These are phyloP conservation scores for Udeniomyces megalosporus DNA, from an alignment of 768 basidiomycete species.

Conservation along the genomic window DNA sequence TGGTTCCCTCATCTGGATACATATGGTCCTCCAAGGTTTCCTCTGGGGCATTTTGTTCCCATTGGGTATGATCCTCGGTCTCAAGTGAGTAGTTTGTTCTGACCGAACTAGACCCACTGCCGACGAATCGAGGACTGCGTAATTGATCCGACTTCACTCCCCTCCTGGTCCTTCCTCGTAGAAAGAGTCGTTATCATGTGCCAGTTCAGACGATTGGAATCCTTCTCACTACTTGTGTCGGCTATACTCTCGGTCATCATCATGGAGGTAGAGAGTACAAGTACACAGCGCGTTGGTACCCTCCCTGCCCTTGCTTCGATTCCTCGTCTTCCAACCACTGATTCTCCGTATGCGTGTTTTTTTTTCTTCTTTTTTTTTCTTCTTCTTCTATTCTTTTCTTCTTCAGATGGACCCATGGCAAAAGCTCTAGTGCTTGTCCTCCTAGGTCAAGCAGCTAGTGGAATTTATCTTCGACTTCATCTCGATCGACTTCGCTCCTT, in stretches of 20 bases:
- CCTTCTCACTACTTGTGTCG: not conserved
- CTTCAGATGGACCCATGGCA: constrained; percentile 49
- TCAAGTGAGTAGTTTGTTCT: constrained; percentile 5
- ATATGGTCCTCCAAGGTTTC: not conserved
- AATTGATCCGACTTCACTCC: no score
- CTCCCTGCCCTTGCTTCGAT: not conserved
- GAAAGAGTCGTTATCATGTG: no score
- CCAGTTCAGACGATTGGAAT: not conserved
- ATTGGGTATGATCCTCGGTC: constrained; percentile 10
- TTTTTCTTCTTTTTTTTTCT: not conserved
- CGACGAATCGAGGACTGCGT: no score
- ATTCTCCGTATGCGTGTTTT: not conserved
- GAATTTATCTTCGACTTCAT: constrained; percentile 83
- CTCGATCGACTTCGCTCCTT: constrained; percentile 36
- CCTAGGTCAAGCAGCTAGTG: constrained; percentile 45
- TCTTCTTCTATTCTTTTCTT: not conserved
- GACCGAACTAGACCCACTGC: no score
- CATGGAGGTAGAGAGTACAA: constrained; percentile 68
- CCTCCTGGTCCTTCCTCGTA: no score
- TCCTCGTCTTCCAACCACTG: not conserved
- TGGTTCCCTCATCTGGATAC: constrained; percentile 1
- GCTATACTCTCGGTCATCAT: constrained; percentile 40
- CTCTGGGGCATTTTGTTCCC: constrained; percentile 12
- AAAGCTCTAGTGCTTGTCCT: constrained; percentile 43
- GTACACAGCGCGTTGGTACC: constrained; percentile 35